Conservation (phyloP, 1,139 yeast genomes). For the Casaregolazyma lundiana region DNA sequence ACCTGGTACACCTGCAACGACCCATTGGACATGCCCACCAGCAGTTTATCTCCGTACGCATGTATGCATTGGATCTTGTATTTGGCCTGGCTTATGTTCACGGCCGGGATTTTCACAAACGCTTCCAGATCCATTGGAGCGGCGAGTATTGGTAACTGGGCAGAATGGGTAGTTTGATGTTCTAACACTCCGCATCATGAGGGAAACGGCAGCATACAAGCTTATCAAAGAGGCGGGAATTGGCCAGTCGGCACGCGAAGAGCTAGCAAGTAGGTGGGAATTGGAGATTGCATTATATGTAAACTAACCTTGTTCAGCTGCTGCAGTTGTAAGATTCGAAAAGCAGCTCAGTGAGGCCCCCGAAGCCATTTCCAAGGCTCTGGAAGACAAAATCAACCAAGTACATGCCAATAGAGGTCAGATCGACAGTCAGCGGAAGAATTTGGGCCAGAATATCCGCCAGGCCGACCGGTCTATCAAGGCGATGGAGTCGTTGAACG, state of each 20-base stretch:
- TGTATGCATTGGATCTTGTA: conserved; percentile 13
- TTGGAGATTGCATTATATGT: not conserved
- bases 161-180: not conserved
- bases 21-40: conserved; percentile 27
- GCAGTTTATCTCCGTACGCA: conserved; percentile 27
- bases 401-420: conserved; percentile 24
- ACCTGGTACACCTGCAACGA: conserved; percentile 23
- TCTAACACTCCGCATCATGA: conserved; percentile 13
- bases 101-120: conserved; percentile 5
- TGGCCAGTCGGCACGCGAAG: conserved; percentile 29
- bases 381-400: conserved; percentile 25
- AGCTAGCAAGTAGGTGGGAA: conserved; percentile 18
- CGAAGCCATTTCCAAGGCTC: conserved; percentile 24
- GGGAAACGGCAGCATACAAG: conserved; percentile 25
- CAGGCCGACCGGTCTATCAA: conserved; percentile 19
- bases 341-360: conserved; percentile 21
- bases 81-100: conserved; percentile 4
- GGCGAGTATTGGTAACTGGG: not conserved
- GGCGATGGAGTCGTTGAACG: conserved; percentile 20
- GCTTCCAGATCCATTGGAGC: conserved; percentile 9
- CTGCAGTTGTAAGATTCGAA: conserved; percentile 17
- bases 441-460: conserved; percentile 19
- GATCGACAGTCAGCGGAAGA: conserved; percentile 23
- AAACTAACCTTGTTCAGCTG: conserved; percentile 3
- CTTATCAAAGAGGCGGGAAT: conserved; percentile 31